phyloP scores from a whole-genome alignment of 1,284 basidiomycete species.

The Megacollybia platyphylla region DNA sequence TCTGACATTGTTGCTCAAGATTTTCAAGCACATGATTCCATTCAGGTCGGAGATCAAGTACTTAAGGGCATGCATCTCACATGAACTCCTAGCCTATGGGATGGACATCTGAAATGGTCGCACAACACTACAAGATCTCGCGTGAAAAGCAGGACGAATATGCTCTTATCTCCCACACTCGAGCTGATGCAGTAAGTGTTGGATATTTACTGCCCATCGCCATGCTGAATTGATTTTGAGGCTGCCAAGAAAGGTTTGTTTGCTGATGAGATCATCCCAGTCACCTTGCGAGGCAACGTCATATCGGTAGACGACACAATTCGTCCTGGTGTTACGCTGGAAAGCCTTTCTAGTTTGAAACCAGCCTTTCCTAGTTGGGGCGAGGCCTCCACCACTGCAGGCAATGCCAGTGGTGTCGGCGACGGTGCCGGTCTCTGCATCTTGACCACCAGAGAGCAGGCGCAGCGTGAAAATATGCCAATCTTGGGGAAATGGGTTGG shows the following conservation, averaged over 20 bases:
- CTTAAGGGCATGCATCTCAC: neutral
- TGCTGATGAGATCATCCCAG: constrained; percentile 69
- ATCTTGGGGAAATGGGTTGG: constrained; percentile 86
- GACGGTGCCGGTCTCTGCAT: constrained; percentile 92
- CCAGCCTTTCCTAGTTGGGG: constrained; percentile 76
- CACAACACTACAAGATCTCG: constrained; percentile 60
- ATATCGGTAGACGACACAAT: constrained; percentile 71
- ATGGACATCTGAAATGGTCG: constrained; percentile 86
- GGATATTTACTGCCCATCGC: constrained; percentile 2
- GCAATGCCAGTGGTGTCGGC: constrained; percentile 89
- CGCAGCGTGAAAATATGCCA: constrained; percentile 75
- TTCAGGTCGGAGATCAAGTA: constrained; percentile 39
- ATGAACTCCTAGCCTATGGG: constrained; percentile 66
- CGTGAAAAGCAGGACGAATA: constrained; percentile 74
- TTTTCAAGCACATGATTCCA: constrained; percentile 57
- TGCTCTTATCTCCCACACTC: constrained; percentile 70
- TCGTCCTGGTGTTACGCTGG: constrained; percentile 63
- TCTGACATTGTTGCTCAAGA: constrained; percentile 40
- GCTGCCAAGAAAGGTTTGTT: constrained; percentile 56
- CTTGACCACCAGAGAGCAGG: constrained; percentile 74
- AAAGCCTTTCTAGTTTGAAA: constrained; percentile 55
- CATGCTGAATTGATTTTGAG: constrained; percentile 17
- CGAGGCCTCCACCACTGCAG: constrained; percentile 64
- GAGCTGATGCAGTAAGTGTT: constrained; percentile 46
- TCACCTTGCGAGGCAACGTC: constrained; percentile 47